These are phyloP conservation scores for Globisporangium abappressorium DNA, from an alignment of 352 stramenopile genomes.

Conservation along the genomic window DNA sequence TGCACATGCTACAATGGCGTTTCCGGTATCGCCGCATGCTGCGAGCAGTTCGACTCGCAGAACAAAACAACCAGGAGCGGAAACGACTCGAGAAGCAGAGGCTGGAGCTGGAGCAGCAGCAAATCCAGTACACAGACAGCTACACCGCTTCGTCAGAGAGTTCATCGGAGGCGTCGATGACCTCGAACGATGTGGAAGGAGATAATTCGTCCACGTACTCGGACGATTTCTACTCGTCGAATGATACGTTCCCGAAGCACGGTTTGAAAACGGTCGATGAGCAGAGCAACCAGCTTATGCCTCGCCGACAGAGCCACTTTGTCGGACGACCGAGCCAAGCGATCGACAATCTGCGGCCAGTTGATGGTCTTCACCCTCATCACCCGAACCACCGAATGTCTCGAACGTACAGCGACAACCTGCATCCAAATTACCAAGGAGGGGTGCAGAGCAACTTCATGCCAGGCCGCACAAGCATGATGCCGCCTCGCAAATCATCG, in stretches of 20 bases:
- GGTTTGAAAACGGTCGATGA: constrained; percentile 72
- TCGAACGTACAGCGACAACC: constrained; percentile 41
- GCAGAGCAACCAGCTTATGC: constrained; percentile 56
- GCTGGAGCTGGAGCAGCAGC: constrained; percentile 13
- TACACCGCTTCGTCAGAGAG: constrained; percentile 69
- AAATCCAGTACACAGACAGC: constrained; percentile 59
- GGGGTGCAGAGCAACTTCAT: constrained; percentile 20
- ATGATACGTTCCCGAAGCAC: constrained; percentile 55
- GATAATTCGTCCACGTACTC: constrained; percentile 62
- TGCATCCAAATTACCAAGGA: constrained; percentile 30
- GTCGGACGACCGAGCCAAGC: constrained; percentile 27
- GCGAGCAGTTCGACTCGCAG: constrained; percentile 17
- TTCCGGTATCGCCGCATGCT: constrained; percentile 52
- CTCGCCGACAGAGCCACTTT: constrained; percentile 28
- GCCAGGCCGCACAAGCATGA: constrained; percentile 21
- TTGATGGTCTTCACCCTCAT: constrained; percentile 26
- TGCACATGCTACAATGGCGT: constrained; percentile 68
- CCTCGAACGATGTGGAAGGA: constrained; percentile 74
- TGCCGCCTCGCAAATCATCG: constrained; percentile 65
- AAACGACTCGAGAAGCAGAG: constrained; percentile 25
- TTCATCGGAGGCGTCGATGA: constrained; percentile 54
- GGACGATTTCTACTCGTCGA: constrained; percentile 61
- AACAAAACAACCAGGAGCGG: constrained; percentile 18
- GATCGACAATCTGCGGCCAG: constrained; percentile 50
- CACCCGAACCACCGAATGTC: constrained; percentile 40